Base-by-base conservation (phyloP, 2,329 filamentous ascomycete genomes). In the Reticulascus tulasneorum region DNA sequence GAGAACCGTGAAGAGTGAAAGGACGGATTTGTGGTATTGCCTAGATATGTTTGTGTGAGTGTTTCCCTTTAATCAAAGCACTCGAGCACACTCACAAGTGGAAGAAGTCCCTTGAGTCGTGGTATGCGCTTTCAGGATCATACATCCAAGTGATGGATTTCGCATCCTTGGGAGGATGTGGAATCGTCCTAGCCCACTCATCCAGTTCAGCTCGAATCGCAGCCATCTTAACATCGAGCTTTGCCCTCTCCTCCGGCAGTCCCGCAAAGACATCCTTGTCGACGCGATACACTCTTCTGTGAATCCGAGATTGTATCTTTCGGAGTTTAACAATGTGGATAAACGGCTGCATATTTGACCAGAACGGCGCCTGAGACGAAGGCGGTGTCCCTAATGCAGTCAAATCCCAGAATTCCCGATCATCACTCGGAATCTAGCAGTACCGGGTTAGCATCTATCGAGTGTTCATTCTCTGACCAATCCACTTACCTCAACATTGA, bases 81-180 rank as follows among this genome's bases (percentile, higher is more conserved):
- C 12, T 9, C n/a, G 4, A 5, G 6, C 13, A 7, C 12, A 31
- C 44, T 28, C n/a, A 48, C 50, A 50, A 29, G 16, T 46, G 45
- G 26, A 50, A 55, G 21, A 49, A 55, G 29, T 54, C 51, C 9
- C 46, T 36, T 0, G 51, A 48, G 23, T 53, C 51, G 16, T 53
- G 48, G 20, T 46, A 46, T 0, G 47, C 37, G 30, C 44, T 49
- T 31, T 54, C 51, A 0, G 51, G 52, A 7, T 55, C 51, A 28
- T 55, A 53, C 47, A 54, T 50, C 52, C 52, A 54, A 1, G 46
- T 47, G 3, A 48, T 45, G 6, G 44, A 42, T 15, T 39, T 38
- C 4, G 41, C 25, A n/a, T 44, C 48, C 23, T 48, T 48, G 7
- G 51, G 48, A 7, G 48, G 45, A 7, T 47, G 35, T 5, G 52